Base-by-base conservation (phyloP, 768 basidiomycete species). In the Coprinellus aureogranulatus region DNA sequence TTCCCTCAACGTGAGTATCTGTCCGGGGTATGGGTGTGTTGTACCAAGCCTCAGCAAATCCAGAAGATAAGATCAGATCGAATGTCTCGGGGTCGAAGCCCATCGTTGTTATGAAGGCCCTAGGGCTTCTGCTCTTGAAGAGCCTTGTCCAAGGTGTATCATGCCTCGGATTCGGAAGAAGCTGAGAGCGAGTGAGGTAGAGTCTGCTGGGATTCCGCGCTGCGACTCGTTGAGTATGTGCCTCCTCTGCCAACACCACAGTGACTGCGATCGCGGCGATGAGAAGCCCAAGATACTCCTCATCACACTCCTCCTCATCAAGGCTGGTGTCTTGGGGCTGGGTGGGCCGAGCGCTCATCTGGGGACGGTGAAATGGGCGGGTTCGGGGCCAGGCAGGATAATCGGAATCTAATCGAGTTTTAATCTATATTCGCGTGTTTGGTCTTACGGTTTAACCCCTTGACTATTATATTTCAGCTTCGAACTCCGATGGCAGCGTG, bases 81-180 rank as follows among this genome's bases (percentile, higher is more conserved):
- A 79, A 79, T 0, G 75, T 77, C 1, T 14, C 53, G 2, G 71
- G 66, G 65, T 78, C 68, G 57, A 78, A 70, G 1, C 77, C 75
- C 76, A 78, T 78, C 0, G 75, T 81, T 0, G 74, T 80, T 31
- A 81, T 80, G 59, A 71, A 80, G 4, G 74, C 76, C 2, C 71
- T 59, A 54, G 80, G 71, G 58, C 65, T 67, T 10, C 54, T 61
- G 39, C 68, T 54, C 2, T 30, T 0, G 30, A 42, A 74, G 0
- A 79, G 67, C 0, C 27, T 22, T 44, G 72, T 72, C 77, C 75
- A 79, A 9, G 77, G 69, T 28, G 74, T 77, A 23, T 64, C 48
- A 2, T 34, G 2, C 5, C 65, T 59, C 18, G 76, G 75, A 54
- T 75, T 65, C 0, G 70, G 74, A 2, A 73, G 66, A 1, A 78